phyloP scores from a whole-genome alignment of 495 filamentous ascomycete species.

The Amorphotheca resinae region DNA sequence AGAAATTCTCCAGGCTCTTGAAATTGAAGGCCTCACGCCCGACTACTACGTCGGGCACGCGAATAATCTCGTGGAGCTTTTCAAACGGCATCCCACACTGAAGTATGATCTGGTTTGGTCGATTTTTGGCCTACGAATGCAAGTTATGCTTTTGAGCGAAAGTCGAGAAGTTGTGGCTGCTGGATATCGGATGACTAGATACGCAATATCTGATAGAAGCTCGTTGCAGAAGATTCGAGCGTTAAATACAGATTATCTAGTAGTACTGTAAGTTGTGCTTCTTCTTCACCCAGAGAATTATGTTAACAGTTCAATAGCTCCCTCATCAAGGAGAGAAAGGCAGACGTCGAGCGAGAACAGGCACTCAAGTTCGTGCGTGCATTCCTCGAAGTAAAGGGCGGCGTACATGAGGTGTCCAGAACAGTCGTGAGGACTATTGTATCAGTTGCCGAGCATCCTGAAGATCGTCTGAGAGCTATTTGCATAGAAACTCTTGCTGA shows the following conservation, averaged over 20 bases:
- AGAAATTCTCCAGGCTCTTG: slow-evolving; percentile 77
- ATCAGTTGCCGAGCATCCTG: slow-evolving; percentile 74
- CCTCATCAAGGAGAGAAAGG: slow-evolving; percentile 86
- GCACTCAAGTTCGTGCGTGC: slow-evolving; percentile 92
- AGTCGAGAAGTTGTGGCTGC: slow-evolving; percentile 92
- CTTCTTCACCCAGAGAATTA: background rate
- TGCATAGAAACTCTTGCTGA: slow-evolving; percentile 87
- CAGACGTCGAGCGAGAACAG: slow-evolving; percentile 92
- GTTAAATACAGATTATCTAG: slow-evolving; percentile 82
- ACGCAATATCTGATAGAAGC: slow-evolving; percentile 82
- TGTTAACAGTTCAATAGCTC: slow-evolving; percentile 36
- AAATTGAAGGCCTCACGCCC: slow-evolving; percentile 72
- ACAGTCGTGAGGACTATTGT: slow-evolving; percentile 79
- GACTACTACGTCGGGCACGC: slow-evolving; percentile 91
- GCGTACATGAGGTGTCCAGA: slow-evolving; percentile 75
- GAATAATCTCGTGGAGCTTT: slow-evolving; percentile 82
- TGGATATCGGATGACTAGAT: slow-evolving; percentile 83
- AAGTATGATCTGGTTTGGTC: slow-evolving; percentile 96
- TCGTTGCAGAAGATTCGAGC: slow-evolving; percentile 80
- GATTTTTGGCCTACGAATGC: slow-evolving; percentile 82
- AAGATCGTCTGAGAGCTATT: slow-evolving; percentile 80
- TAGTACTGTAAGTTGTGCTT: slow-evolving; percentile 46
- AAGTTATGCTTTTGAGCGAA: slow-evolving; percentile 88
- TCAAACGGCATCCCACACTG: slow-evolving; percentile 81
- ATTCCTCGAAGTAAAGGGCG: slow-evolving; percentile 91